Conservation (phyloP, 768 basidiomycete genomes). For the Gymnopilus dilepis region DNA sequence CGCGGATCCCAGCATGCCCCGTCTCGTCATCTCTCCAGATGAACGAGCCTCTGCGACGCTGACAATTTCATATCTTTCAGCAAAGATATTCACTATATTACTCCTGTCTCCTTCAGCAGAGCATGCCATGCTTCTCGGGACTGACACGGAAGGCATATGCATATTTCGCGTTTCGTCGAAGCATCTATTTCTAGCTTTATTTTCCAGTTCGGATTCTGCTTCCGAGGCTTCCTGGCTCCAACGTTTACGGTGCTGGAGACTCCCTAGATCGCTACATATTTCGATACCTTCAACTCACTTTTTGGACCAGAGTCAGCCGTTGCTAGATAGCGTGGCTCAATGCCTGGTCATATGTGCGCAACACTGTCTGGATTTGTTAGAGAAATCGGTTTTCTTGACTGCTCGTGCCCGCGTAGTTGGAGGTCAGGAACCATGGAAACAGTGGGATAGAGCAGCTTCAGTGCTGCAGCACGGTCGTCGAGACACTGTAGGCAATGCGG, state of each 20-base stretch:
- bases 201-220: slow-evolving; percentile 23
- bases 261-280: slow-evolving; percentile 16
- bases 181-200: slow-evolving; percentile 41
- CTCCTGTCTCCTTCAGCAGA: slow-evolving; percentile 43
- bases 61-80: slow-evolving; percentile 49
- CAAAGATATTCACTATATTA: slow-evolving; percentile 53
- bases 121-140: slow-evolving; percentile 47
- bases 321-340: slow-evolving; percentile 23
- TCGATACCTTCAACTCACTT: slow-evolving; percentile 24
- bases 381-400: slow-evolving; percentile 42
- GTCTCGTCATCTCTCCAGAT: slow-evolving; percentile 25
- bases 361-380: slow-evolving; percentile 37
- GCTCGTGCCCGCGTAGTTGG: slow-evolving; percentile 51
- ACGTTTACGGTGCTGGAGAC: slow-evolving; percentile 12
- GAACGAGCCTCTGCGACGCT: slow-evolving; percentile 19
- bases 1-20: slow-evolving; percentile 37
- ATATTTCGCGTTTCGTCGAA: slow-evolving; percentile 43
- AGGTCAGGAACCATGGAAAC: slow-evolving; percentile 60
- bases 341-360: slow-evolving; percentile 10
- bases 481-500: background rate
- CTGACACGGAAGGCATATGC: slow-evolving; percentile 42
- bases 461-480: background rate
- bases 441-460: slow-evolving; percentile 46
- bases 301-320: slow-evolving; percentile 25
- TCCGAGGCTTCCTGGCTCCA: slow-evolving; percentile 18